Evolutionary conservation across 495 filamentous ascomycete genomes (phyloP).

Genomic region (Opeltia flavorubescens): DNA sequence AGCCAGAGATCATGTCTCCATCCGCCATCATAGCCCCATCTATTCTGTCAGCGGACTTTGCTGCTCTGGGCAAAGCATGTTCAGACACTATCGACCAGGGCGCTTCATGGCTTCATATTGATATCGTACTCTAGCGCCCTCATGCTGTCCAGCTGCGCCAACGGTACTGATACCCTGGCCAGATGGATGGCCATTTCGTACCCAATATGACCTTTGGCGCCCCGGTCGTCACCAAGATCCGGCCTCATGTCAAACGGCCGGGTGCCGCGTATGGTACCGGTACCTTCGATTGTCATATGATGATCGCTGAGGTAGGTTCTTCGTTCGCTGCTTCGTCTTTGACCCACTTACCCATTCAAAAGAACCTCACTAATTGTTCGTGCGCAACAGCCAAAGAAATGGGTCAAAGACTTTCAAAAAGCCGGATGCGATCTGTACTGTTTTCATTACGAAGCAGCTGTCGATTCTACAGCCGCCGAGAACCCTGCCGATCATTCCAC

Average conservation of each 20-base stretch:
- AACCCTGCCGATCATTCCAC: conserved; percentile 50
- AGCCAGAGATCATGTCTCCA: conserved; percentile 52
- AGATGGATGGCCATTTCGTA: conserved; percentile 94
- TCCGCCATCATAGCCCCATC: conserved; percentile 91
- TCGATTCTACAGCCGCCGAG: conserved; percentile 68
- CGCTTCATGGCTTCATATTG: conserved; percentile 71
- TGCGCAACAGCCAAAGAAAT: conserved; percentile 69
- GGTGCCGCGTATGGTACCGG: conserved; percentile 49
- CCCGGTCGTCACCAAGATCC: conserved; percentile 87
- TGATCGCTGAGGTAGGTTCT: conserved; percentile 78
- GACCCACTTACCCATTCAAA: background rate
- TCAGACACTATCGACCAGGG: conserved; percentile 64
- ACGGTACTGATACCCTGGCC: background rate
- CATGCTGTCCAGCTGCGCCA: background rate
- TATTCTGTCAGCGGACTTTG: conserved; percentile 94
- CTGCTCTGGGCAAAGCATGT: conserved; percentile 71
- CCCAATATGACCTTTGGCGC: conserved; percentile 96
- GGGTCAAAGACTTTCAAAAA: conserved; percentile 85
- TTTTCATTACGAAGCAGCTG: conserved; percentile 98
- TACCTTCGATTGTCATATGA: conserved; percentile 99
- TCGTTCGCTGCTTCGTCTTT: background rate
- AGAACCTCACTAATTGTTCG: background rate
- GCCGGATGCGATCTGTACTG: conserved; percentile 97
- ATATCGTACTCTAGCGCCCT: conserved; percentile 12
- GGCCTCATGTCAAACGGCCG: conserved; percentile 60